Conservation (phyloP, 805 yeast species). For the Metschnikowia baotianmanensis region DNA sequence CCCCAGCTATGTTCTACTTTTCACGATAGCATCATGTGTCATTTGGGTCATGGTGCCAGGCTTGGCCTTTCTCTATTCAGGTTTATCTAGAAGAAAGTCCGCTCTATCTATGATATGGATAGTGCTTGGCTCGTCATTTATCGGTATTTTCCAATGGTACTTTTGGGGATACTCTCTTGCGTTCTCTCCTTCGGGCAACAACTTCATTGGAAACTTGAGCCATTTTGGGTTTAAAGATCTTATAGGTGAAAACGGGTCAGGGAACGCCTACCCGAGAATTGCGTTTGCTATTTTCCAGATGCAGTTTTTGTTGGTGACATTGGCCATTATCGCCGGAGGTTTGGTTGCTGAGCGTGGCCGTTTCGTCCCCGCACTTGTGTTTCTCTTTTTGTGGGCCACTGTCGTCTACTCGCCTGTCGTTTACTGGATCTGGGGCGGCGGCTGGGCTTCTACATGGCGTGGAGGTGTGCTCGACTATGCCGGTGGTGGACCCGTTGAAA, state of each 20-base stretch:
- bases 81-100: slow-evolving; percentile 85
- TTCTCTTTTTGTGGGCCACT: slow-evolving; percentile 86
- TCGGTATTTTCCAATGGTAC: slow-evolving; percentile 88
- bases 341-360: slow-evolving; percentile 87
- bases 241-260: slow-evolving; percentile 43
- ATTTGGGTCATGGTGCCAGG: slow-evolving; percentile 95
- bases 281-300: slow-evolving; percentile 86
- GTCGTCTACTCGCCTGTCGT: slow-evolving; percentile 93
- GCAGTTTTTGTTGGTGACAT: slow-evolving; percentile 88
- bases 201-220: slow-evolving; percentile 83
- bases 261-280: slow-evolving; percentile 68
- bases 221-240: slow-evolving; percentile 79
- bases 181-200: slow-evolving; percentile 75
- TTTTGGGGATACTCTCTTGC: slow-evolving; percentile 97
- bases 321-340: slow-evolving; percentile 89
- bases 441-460: slow-evolving; percentile 76
- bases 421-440: slow-evolving; percentile 94
- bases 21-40: slow-evolving; percentile 61
- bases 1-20: slow-evolving; percentile 28
- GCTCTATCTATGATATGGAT: slow-evolving; percentile 85
- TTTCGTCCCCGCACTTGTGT: slow-evolving; percentile 77
- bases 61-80: slow-evolving; percentile 87
- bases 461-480: slow-evolving; percentile 97
- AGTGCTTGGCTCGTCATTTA: slow-evolving; percentile 66
- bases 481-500: slow-evolving; percentile 98